Evolutionary conservation across 2,329 filamentous ascomycete genomes (phyloP).

Genomic region (Xylariaceae sp.): DNA sequence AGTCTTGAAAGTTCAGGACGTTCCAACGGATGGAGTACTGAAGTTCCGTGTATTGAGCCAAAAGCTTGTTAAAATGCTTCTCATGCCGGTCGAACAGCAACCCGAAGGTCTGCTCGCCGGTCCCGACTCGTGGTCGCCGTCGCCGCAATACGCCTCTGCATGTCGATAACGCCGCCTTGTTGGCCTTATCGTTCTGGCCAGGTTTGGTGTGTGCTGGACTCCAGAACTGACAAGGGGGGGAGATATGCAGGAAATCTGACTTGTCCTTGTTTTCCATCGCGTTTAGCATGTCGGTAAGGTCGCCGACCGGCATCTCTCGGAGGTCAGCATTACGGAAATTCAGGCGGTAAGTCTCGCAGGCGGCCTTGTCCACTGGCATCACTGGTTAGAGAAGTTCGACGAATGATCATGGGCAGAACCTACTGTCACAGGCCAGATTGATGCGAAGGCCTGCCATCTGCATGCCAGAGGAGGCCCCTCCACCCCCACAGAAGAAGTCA

Average conservation of each 20-base stretch:
- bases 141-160: constrained; percentile 49
- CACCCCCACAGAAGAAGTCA: constrained; percentile 70
- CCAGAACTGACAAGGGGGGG: constrained; percentile 71
- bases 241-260: constrained; percentile 67
- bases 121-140: constrained; percentile 61
- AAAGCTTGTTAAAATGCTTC: constrained; percentile 50
- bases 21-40: constrained; percentile 69
- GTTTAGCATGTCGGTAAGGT: constrained; percentile 37
- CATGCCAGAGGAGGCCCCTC: constrained; percentile 66
- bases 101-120: constrained; percentile 73
- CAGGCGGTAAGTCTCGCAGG: constrained; percentile 48
- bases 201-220: constrained; percentile 62
- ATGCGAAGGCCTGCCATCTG: constrained; percentile 50
- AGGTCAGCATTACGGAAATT: constrained; percentile 54
- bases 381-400: no score
- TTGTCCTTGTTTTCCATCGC: constrained; percentile 21
- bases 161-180: constrained; percentile 53
- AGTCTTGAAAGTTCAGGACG: constrained; percentile 47
- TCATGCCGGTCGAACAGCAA: constrained; percentile 48
- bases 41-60: constrained; percentile 57
- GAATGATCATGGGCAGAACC: no score
- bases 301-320: constrained; percentile 38
- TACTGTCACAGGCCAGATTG: constrained; percentile 60
- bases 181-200: constrained; percentile 57
- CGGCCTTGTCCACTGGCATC: constrained; percentile 45